phyloP scores from a whole-genome alignment of 352 stramenopile species.

The Pythium apleroticum region DNA sequence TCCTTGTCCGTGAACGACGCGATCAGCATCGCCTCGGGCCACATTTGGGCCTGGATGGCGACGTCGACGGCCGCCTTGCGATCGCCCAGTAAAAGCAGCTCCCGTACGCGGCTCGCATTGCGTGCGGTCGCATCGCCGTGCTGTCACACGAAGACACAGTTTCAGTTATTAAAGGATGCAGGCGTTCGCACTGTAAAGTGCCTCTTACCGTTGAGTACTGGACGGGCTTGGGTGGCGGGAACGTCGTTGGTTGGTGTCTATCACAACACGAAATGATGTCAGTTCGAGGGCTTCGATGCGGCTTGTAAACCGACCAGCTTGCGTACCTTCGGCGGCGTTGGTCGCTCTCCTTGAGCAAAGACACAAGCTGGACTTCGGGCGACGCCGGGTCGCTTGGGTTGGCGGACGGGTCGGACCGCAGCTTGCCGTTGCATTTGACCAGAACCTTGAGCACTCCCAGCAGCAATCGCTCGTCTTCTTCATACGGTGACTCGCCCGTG shows the following conservation, averaged over 20 bases:
- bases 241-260: slow-evolving; percentile 41
- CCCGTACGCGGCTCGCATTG: slow-evolving; percentile 56
- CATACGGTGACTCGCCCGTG: slow-evolving; percentile 21
- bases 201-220: slow-evolving; percentile 35
- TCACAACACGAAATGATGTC: neutral
- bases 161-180: slow-evolving; percentile 1
- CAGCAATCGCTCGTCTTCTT: slow-evolving; percentile 74
- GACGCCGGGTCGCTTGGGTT: slow-evolving; percentile 57
- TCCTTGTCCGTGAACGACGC: slow-evolving; percentile 84
- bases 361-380: slow-evolving; percentile 65
- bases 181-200: too few relatives aligned
- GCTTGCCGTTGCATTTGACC: slow-evolving; percentile 79
- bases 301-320: neutral
- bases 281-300: neutral
- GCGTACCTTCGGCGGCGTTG: slow-evolving; percentile 52
- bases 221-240: slow-evolving; percentile 44
- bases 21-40: slow-evolving; percentile 86
- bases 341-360: slow-evolving; percentile 68
- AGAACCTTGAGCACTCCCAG: slow-evolving; percentile 67
- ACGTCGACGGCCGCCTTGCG: slow-evolving; percentile 71
- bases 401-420: slow-evolving; percentile 50
- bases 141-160: slow-evolving; percentile 32
- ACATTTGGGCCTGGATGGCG: slow-evolving; percentile 84
- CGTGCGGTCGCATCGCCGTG: slow-evolving; percentile 50
- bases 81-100: slow-evolving; percentile 75